Evolutionary conservation across 1,139 yeast genomes (phyloP).

Genomic region (Suhomyces bribrorum): DNA sequence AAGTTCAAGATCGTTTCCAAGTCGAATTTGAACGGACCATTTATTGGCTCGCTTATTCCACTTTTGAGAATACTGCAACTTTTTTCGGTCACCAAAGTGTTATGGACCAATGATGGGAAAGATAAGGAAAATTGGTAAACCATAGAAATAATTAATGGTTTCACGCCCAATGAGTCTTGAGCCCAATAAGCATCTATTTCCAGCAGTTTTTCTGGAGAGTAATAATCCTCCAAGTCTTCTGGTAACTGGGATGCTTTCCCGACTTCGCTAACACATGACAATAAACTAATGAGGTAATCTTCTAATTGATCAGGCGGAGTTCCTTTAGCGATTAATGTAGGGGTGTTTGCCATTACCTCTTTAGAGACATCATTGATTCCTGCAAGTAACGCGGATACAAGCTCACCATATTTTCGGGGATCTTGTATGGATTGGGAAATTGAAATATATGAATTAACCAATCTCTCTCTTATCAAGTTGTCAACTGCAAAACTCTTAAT

Average conservation of each 20-base stretch:
- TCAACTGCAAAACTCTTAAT: constrained; percentile 48
- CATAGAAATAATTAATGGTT: constrained; percentile 39
- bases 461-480: constrained; percentile 56
- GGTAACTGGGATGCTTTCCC: constrained; percentile 68
- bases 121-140: constrained; percentile 47
- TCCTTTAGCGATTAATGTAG: constrained; percentile 5
- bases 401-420: constrained; percentile 35
- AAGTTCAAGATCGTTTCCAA: constrained; percentile 45
- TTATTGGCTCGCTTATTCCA: constrained; percentile 53
- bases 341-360: constrained; percentile 16
- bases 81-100: constrained; percentile 52
- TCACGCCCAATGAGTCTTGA: constrained; percentile 45
- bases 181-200: constrained; percentile 33
- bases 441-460: constrained; percentile 62
- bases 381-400: constrained; percentile 22
- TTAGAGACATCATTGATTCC: constrained; percentile 23
- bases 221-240: constrained; percentile 51
- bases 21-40: constrained; percentile 62
- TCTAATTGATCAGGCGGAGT: constrained; percentile 18
- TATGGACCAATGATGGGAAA: constrained; percentile 31
- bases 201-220: constrained; percentile 28
- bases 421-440: constrained; percentile 55
- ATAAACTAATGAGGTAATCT: constrained; percentile 54
- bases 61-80: constrained; percentile 58
- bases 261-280: constrained; percentile 63